Evolutionary conservation across 139 green algal genomes (phyloP), one percentile per base, ranked within the genome.

Genomic region (Parachlorella kessleri): DNA sequence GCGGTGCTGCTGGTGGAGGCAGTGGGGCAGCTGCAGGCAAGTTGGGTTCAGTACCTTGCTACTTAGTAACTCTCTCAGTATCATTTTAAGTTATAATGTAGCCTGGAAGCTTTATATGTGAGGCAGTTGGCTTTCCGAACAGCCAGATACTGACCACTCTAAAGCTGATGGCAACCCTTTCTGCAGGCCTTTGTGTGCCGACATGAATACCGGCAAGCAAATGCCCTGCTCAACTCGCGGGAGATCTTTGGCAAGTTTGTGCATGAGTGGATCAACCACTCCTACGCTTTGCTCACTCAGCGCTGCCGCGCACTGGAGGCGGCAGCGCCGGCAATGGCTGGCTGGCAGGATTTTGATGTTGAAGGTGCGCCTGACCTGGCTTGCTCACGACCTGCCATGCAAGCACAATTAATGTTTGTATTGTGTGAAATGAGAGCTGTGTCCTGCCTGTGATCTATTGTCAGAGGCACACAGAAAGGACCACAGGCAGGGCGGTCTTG

Each of bases 1-100:
- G 86, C 88, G 23, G 85, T 92, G 37, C 80, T 80, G n/a, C 67
- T 92, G 75, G 76, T 90, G 70, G 80, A 86, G 68, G 78, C 80
- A 6, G 83, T 90, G 4, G 86, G 86, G 41, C 70, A 86, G 70
- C 80, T 87, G 70, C 83, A 88, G 75, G 71, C 78, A 39, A 82
- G 48, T 66, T n/a, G n/a, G n/a, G n/a, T n/a, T n/a, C n/a, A n/a
- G n/a, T 59, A 14, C 48, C 48, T 59, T 59, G 10, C 4, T 69
- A 9, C 26, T 69, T 14, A 69, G 23, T 35, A 37, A 69, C 26
- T 9, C 26, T 32, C 63, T 30, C 23, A 69, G 63, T 35, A 14
- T 63, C 53, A 63, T 63, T 63, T 63, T 63, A 28, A 63, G 14
- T 63, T 63, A 63, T 28, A 63, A 63, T n/a, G n/a, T n/a, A n/a